Base-by-base conservation (phyloP, 1,284 basidiomycete species). In the Hortiboletus rubellus region DNA sequence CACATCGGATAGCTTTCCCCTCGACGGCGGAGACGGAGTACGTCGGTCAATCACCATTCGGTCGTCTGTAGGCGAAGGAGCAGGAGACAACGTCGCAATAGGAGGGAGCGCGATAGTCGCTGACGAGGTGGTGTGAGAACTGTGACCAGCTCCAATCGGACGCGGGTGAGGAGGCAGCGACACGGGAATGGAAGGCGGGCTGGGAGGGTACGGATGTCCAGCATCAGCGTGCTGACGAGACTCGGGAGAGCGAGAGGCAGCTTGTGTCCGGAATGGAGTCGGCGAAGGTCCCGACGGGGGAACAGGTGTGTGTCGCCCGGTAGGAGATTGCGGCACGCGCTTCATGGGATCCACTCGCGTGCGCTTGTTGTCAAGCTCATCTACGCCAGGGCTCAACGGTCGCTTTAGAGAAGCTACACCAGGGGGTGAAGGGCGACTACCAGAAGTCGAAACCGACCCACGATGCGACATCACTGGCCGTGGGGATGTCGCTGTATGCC, bases 221-320 rank as follows among this genome's bases (percentile, higher is more conserved):
- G 74, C 44, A n/a, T 76, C 72, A 18, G 58, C 57, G 5, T 66
- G 79, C 56, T 80, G 80, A 37, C 84, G 81, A 14, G 78, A 77
- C 70, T 88, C 86, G 6, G 86, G 86, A 15, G 85, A 85, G 62
- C 77, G 82, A 7, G 86, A 83, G 17, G 80, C 72, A 8, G 85
- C 83, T 65, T 89, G 88, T 7, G 80, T 83, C 62, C 84, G 80
- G 80, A 90, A 87, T 14, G 88, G 89, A 50, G 83, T 83, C 4
- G 88, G 87, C n/a, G 86, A 89, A 0, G 83, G 85, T 8, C 86
- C 77, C 34, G 83, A 82, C 12, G 84, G 84, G 18, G 79, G 78
- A 34, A 79, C 64, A 17, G 82, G 81, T 0, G 82, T 83, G 40
- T 76, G 77, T 50, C 78, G 72, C 12, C 78, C 79, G 4, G 79